These are phyloP conservation scores for Colletotrichum cuscutae DNA, from an alignment of 2,329 filamentous ascomycete genomes.

Conservation along the genomic window DNA sequence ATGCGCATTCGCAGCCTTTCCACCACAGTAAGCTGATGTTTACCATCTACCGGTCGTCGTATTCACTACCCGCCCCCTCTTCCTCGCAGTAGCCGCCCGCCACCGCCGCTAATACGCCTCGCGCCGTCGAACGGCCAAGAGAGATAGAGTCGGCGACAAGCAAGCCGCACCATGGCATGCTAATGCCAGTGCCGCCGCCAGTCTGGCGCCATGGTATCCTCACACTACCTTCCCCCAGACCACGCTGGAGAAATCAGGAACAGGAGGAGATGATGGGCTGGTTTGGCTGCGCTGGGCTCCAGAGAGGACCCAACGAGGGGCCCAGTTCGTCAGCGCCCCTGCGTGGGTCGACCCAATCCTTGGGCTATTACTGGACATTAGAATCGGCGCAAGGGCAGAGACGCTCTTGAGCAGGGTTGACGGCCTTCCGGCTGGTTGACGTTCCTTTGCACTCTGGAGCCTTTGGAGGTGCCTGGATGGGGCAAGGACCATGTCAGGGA, in stretches of 20 bases:
- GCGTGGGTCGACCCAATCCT: constrained; percentile 30
- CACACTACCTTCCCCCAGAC: neutral
- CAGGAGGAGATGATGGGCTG: neutral
- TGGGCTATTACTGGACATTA: constrained; percentile 29
- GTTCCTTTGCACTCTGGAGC: constrained; percentile 5
- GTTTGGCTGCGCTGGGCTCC: neutral
- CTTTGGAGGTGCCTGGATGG: neutral
- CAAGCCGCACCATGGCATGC: constrained; percentile 9
- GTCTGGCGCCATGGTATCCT: neutral
- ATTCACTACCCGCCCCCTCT: neutral
- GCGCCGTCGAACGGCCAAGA: neutral
- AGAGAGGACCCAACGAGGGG: neutral
- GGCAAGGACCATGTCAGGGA: constrained; percentile 30
- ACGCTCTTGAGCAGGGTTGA: neutral
- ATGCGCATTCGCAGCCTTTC: neutral
- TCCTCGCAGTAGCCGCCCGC: constrained; percentile 3
- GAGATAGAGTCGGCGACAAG: neutral
- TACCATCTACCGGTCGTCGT: neutral
- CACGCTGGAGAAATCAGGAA: neutral
- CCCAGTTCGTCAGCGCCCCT: constrained; percentile 26
- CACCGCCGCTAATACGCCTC: neutral
- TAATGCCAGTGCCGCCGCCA: neutral
- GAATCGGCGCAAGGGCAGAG: constrained; percentile 14
- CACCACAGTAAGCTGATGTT: neutral
- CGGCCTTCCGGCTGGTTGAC: constrained; percentile 23